Evolutionary conservation across 2,329 filamentous ascomycete genomes (phyloP), one percentile per base, ranked within the genome.

Genomic region (Sporothrix pseudoabietina): DNA sequence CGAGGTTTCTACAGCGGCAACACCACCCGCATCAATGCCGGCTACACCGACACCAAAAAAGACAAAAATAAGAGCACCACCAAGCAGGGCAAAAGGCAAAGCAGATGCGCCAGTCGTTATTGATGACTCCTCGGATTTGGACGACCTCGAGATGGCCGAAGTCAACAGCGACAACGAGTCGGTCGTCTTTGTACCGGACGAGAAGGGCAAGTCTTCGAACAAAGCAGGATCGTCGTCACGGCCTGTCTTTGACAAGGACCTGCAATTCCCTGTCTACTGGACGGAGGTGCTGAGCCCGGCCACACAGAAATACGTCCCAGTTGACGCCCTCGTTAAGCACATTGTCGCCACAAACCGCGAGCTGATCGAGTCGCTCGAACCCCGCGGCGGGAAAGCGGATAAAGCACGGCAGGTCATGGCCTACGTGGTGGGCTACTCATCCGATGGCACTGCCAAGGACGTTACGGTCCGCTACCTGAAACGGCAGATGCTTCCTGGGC

Each of bases 391-490:
- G 49, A 93, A 92, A 79, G 94, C 94, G 0, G 94, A 97, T 47
- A 94, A 92, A 78, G 89, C 92, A 0, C 95, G 93, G 77, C 95
- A 98, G 80, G 89, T 97, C 14, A 94, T 97, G 78, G 92, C 93
- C 63, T 99, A 99, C 78, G 88, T 97, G 2, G 85, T 98, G 26
- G 94, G 92, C 0, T 93, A 92, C 81, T 93, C 92, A 0, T 82
- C 88, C 3, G 94, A 98, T 79, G 93, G 93, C 1, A 94, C 94
- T 0, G 94, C 94, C 14, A 98, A 98, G 80, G 96, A 99, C 79
- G 92, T 99, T 19, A 99, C 96, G 0, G 90, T 96, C 12, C 89
- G 96, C 39, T 99, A 99, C 80, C 84, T 99, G 8, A 94, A 91
- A 78, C 89, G 91, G 30, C 92, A 92, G 73, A 87, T 91, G 71